Conservation (phyloP, 495 filamentous ascomycete genomes). For the Penicillium goetzii region DNA sequence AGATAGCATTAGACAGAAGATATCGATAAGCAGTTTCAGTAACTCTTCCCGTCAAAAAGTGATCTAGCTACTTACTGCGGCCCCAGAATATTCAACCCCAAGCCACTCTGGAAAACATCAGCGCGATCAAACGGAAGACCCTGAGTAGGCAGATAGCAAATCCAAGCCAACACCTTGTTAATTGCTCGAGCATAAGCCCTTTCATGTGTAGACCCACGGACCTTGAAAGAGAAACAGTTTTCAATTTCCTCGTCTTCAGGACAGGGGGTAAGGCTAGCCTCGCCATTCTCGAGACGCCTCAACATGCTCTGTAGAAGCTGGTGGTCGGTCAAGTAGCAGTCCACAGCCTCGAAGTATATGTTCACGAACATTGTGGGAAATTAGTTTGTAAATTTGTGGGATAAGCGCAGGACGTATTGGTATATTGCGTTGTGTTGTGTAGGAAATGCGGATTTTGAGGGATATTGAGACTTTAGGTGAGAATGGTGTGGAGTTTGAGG, state of each 20-base stretch:
- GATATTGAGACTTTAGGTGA: neutral
- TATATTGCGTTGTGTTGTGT: neutral
- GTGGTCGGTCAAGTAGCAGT: neutral
- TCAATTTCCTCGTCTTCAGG: neutral
- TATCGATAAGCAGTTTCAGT: too few relatives aligned
- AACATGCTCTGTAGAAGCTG: neutral
- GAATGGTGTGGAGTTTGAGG: neutral
- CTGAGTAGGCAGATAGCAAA: neutral
- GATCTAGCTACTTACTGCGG: neutral
- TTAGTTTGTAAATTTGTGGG: neutral
- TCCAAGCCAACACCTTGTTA: neutral
- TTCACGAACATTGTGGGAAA: neutral
- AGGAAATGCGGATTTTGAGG: neutral
- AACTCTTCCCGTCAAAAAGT: neutral
- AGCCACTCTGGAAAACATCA: neutral
- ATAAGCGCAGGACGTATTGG: neutral
- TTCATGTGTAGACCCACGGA: neutral
- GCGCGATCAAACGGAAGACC: slow-evolving; percentile 1
- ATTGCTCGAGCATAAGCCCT: neutral
- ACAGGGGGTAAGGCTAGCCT: neutral
- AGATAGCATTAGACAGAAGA: too few relatives aligned
- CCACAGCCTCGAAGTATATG: neutral
- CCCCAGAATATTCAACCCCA: neutral
- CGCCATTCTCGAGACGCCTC: neutral
- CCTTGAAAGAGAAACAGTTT: slow-evolving; percentile 1